Conservation (phyloP, 331 rosid genomes). For the Dryas integrifolia region DNA sequence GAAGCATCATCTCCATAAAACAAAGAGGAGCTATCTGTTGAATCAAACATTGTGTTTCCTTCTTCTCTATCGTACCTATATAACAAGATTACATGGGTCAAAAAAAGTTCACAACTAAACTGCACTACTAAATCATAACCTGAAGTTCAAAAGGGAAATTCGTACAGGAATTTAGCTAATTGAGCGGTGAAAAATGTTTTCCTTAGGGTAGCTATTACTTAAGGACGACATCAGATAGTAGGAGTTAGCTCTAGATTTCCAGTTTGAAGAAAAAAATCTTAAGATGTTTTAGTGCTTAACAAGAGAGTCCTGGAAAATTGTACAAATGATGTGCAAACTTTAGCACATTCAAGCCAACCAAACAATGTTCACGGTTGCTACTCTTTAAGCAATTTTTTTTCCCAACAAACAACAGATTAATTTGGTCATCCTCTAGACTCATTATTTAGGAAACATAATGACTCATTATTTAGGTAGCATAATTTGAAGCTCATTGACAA, state of each 20-base stretch:
- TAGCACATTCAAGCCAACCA: conserved; percentile 14
- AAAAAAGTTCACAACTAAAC: conserved; percentile 14
- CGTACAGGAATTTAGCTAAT: not conserved
- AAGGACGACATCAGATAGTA: not conserved
- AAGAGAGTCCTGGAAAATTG: conserved; percentile 3
- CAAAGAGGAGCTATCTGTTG: conserved; percentile 59
- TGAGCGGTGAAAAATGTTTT: not conserved
- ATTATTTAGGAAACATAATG: not conserved
- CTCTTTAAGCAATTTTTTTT: not conserved
- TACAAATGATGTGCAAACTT: not conserved
- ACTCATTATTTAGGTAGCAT: not conserved
- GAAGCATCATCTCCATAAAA: conserved; percentile 89
- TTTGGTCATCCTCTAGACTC: conserved; percentile 8
- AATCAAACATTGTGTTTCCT: conserved; percentile 76
- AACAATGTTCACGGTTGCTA: conserved; percentile 3
- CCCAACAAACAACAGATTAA: conserved; percentile 7
- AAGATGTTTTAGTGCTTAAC: not conserved
- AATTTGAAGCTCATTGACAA: conserved; percentile 7
- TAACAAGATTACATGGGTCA: conserved; percentile 28
- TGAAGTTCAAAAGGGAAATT: not conserved
- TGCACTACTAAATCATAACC: not conserved
- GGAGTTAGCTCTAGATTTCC: not conserved
- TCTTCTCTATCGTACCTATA: conserved; percentile 97
- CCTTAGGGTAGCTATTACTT: not conserved
- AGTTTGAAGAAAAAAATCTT: not conserved